Percentiles rank a stretch among this genome's conserved stretches.
Evolutionary conservation across 805 yeast species (phyloP).

Genomic region (Myxozyma neotropica): DNA sequence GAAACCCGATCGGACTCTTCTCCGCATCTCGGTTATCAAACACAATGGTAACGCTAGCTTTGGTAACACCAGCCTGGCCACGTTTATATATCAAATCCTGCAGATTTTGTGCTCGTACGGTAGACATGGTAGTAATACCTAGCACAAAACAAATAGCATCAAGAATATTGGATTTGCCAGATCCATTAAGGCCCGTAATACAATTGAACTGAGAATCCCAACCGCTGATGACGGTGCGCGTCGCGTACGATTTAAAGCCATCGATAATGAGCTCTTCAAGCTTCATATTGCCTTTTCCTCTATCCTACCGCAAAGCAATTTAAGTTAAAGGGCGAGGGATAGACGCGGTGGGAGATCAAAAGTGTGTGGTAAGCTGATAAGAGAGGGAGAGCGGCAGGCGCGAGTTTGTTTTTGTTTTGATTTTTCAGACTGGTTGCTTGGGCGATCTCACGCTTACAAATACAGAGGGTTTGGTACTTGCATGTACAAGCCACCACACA

Average conservation of each 20-base stretch:
- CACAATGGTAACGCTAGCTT: constrained; percentile 94
- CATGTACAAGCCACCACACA: no score
- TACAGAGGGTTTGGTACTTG: background rate
- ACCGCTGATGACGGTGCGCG: constrained; percentile 89
- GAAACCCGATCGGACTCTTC: constrained; percentile 86
- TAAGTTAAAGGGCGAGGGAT: background rate
- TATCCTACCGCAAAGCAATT: background rate
- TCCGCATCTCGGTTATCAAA: constrained; percentile 81
- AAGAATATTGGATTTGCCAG: constrained; percentile 93
- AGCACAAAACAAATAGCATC: constrained; percentile 98
- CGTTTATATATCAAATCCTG: constrained; percentile 95
- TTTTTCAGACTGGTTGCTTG: background rate
- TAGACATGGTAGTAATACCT: constrained; percentile 92
- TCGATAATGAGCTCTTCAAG: constrained; percentile 96
- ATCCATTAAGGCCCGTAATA: constrained; percentile 95
- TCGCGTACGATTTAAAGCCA: constrained; percentile 97
- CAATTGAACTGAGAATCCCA: constrained; percentile 99
- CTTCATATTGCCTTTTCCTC: constrained; percentile 53
- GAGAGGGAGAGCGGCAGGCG: background rate
- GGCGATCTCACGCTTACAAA: background rate
- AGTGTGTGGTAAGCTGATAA: no score
- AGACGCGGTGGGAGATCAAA: no score
- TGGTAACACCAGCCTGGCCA: constrained; percentile 97
- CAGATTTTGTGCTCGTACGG: constrained; percentile 88
- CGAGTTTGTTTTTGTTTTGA: no score